Base-by-base conservation (phyloP, 257 asterid genomes). In the Primulina eburnea region DNA sequence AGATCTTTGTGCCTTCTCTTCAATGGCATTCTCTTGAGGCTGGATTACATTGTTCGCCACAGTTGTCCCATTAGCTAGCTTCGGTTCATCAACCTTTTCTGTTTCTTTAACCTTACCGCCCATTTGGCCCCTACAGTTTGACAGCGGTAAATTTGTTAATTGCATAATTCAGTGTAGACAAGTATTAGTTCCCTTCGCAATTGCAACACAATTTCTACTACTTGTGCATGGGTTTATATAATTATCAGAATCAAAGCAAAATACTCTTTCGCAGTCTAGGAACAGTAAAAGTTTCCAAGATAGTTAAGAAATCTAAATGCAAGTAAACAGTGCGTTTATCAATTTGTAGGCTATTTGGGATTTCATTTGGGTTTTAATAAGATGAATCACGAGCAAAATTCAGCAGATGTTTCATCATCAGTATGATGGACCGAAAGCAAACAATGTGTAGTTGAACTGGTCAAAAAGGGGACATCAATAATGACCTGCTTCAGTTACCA, bases 41-140 rank as follows among this genome's bases (percentile, higher is more conserved):
- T 72, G 83, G 69, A 77, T 82, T 76, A 79, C 86, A 16, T 34
- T 67, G 65, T 52, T 47, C 70, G 67, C 81, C 28, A 56, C 70
- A 68, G 50, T 60, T 50, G 80, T 76, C 57, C 87, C 95, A 76
- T 82, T 86, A 14, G 85, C 57, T 70, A 69, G 81, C 81, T 72
- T 78, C 62, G 66, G 80, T 76, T 86, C 89, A 50, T 79, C 83
- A 26, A 75, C 77, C 38, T 81, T 74, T 58, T 79, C 87, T 71
- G 83, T 80, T 72, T 85, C 81, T 78, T 79, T 73, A 57, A 52
- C 80, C 29, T 56, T 33, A 0, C 37, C 85, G 35, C 97, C 96
- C 97, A 94, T 88, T 86, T 85, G 81, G 56, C 99, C 99, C 82
- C 99, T 94, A 85, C n/a, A 76, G 47, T 60, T 5, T 37, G 62